These are phyloP conservation scores for Annulohypoxylon bovei DNA, from an alignment of 495 filamentous ascomycete genomes.

Conservation along the genomic window DNA sequence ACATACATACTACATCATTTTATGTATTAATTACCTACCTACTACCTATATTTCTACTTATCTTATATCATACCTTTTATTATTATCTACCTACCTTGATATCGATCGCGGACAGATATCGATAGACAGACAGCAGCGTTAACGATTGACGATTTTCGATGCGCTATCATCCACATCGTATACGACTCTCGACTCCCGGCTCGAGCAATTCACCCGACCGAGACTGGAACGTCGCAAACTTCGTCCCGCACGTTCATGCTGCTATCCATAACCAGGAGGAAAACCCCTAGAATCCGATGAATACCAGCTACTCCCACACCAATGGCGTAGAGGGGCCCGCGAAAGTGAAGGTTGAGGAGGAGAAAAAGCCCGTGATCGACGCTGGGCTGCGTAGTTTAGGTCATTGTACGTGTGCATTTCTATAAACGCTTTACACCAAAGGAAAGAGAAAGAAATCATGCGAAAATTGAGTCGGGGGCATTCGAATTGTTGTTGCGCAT, in stretches of 20 bases:
- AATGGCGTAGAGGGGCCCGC: slow-evolving; percentile 35
- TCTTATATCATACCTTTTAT: too few species aligned
- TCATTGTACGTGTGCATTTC: slow-evolving; percentile 70
- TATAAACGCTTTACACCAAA: background rate
- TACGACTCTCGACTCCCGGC: slow-evolving; percentile 10
- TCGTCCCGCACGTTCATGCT: slow-evolving; percentile 28
- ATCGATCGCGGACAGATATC: slow-evolving; percentile 13
- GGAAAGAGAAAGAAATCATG: background rate
- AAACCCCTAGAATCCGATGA: slow-evolving; percentile 37
- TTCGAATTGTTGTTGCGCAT: background rate
- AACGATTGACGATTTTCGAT: slow-evolving; percentile 28
- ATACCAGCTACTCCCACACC: slow-evolving; percentile 31
- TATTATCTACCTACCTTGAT: slow-evolving; percentile 5
- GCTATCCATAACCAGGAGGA: slow-evolving; percentile 22
- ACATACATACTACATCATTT: slow-evolving; percentile 9
- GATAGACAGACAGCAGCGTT: background rate
- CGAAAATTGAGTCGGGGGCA: background rate
- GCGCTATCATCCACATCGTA: slow-evolving; percentile 16
- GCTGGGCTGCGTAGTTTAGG: slow-evolving; percentile 77
- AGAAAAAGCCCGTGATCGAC: slow-evolving; percentile 64
- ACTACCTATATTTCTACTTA: background rate
- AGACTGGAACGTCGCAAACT: slow-evolving; percentile 19
- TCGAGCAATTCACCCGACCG: slow-evolving; percentile 25
- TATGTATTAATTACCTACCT: slow-evolving; percentile 1
- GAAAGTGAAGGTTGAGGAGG: slow-evolving; percentile 30